Evolutionary conservation across 2,329 filamentous ascomycete species (phyloP), one percentile per base, ranked within the genome.

Genomic region (Colletotrichum sp.): DNA sequence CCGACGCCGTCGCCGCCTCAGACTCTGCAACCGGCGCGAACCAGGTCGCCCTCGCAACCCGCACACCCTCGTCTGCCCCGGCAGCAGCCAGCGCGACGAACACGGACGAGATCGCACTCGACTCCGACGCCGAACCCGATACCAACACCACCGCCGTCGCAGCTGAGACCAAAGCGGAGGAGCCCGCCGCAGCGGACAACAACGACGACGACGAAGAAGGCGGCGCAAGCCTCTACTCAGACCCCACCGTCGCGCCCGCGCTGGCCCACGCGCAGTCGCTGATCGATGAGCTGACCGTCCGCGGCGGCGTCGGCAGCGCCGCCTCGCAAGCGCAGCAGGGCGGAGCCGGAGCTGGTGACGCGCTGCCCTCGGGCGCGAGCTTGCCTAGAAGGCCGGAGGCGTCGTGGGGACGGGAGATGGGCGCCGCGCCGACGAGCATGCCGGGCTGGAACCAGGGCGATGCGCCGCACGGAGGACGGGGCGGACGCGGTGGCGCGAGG

Each of bases 1-100:
- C 84, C 66, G 91, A 91, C 79, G 89, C 89, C 48, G 87, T 88
- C 72, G 83, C 89, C 60, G 84, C 84, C 81, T 81, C 77, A 80
- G 83, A 24, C 80, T 68, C 72, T 81, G 74, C 77, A 75, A 65
- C 70, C 32, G 84, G 84, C 55, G 83, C 83, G 36, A 83, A 88
- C 79, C 76, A 83, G 79, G 76, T 84, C 77, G 78, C 88, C 79
- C 80, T 88, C 76, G 81, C 88, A 75, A 73, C 80, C 71, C 59
- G 72, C 71, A 36, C 78, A 30, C 74, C 74, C 24, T 72, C 78
- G 6, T 36, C 77, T 13, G 52, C 79, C 10, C 22, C 76, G 26
- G 13, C 30, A n/a, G n/a, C 59, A 30, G 32, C 26, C 12, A 28
- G 28, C 44, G 36, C 48, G 16, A 71, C 78, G 64, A 89, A 90